Evolutionary conservation across 1,284 basidiomycete genomes (phyloP), one percentile per base, ranked within the genome.

Genomic region (Austropuccinia psidii): DNA sequence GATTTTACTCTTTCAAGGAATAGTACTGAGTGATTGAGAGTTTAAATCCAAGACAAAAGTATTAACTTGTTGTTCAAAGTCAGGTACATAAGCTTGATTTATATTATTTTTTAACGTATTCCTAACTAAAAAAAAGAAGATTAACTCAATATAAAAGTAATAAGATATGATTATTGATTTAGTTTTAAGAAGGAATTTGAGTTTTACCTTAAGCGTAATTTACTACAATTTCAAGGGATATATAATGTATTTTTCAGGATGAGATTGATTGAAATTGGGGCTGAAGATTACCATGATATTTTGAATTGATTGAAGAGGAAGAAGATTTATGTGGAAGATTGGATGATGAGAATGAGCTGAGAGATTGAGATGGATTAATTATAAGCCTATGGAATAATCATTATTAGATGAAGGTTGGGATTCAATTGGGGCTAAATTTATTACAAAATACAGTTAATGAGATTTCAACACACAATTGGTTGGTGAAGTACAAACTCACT

Each of bases 41-140:
- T 45, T 61, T 35, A 72, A 49, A 61, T 72, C 68, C 4, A 43
- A 61, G 31, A 61, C 15, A 39, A 61, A 72, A 21, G 68, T 57
- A 29, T 50, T 45, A 11, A 61, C 33, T 24, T 72, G 68, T 24
- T 72, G 43, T 21, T 52, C 57, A 33, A 72, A 45, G 35, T 72
- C 68, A 41, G 68, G 68, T 5, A 72, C 68, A 37, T 52, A 41
- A 50, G 68, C 68, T 50, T 19, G 13, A 24, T 52, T 61, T 33
- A 61, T 31, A 17, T 21, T n/a, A 27, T 72, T 72, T n/a, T 60
- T 43, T 19, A 72, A 55, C 33, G 68, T 72, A n/a, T 41, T 57
- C 39, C 68, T 57, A 13, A 55, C 68, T 72, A 27, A 33, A 15
- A 24, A 5, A 9, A 47, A 35, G 29, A 11, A 45, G 11, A 45